These are phyloP conservation scores for Phallus indusiatus DNA, from an alignment of 768 basidiomycete species.

Conservation along the genomic window DNA sequence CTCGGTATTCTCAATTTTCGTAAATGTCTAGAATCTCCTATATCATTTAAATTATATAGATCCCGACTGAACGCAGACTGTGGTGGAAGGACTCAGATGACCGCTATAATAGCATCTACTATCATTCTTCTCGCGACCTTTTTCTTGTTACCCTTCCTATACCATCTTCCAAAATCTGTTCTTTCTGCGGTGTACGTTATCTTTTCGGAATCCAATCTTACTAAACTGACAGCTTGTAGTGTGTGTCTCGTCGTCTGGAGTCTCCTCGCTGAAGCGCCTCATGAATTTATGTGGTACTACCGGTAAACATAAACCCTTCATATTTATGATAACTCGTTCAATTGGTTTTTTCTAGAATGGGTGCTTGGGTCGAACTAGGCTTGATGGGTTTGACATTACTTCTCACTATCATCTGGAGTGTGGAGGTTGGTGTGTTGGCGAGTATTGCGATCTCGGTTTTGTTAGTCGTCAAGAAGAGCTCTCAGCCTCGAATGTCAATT, in stretches of 20 bases:
- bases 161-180: conserved; percentile 83
- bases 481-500: conserved; percentile 84
- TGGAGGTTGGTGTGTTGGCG: conserved; percentile 89
- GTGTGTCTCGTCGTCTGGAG: conserved; percentile 80
- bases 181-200: conserved; percentile 71
- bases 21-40: background rate
- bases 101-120: conserved; percentile 64
- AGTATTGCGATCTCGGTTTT: conserved; percentile 82
- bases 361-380: conserved; percentile 85
- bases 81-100: conserved; percentile 85
- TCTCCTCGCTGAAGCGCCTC: conserved; percentile 76
- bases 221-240: conserved; percentile 28
- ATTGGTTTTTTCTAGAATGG: conserved; percentile 44
- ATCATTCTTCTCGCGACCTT: conserved; percentile 79
- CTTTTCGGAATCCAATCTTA: background rate
- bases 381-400: conserved; percentile 86
- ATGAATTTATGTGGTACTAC: conserved; percentile 81
- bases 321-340: background rate
- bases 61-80: conserved; percentile 87
- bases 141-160: conserved; percentile 80
- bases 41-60: conserved; percentile 20
- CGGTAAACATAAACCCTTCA: conserved; percentile 35
- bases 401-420: conserved; percentile 79
- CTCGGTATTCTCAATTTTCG: conserved; percentile 41
- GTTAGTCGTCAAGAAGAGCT: conserved; percentile 83